These are phyloP conservation scores for Taphrina populina DNA, from an alignment of 1,139 yeast species.

Conservation along the genomic window DNA sequence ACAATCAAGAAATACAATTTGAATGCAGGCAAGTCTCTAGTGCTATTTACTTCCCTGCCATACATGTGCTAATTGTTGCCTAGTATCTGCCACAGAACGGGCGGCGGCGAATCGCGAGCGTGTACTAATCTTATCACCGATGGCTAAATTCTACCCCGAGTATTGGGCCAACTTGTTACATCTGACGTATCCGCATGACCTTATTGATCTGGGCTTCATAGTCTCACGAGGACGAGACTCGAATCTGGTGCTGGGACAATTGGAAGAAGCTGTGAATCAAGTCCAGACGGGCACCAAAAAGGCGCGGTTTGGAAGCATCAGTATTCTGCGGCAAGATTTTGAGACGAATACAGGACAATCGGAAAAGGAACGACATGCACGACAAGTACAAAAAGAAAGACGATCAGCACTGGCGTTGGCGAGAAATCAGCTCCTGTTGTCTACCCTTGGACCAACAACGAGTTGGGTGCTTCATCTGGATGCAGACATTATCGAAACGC, in stretches of 20 bases:
- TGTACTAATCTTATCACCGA: slow-evolving; percentile 80
- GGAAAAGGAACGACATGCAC: slow-evolving; percentile 55
- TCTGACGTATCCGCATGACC: slow-evolving; percentile 76
- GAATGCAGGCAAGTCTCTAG: slow-evolving; percentile 5
- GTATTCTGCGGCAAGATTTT: slow-evolving; percentile 87
- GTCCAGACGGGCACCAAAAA: slow-evolving; percentile 60
- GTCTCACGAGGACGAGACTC: slow-evolving; percentile 80
- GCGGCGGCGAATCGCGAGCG: slow-evolving; percentile 61
- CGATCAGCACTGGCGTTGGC: slow-evolving; percentile 90
- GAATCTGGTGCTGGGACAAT: slow-evolving; percentile 65
- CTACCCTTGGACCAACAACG: slow-evolving; percentile 84
- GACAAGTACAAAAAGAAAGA: slow-evolving; percentile 81
- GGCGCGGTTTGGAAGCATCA: slow-evolving; percentile 70
- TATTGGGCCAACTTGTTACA: slow-evolving; percentile 82
- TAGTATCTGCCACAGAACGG: slow-evolving; percentile 25
- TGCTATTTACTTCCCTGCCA: background rate
- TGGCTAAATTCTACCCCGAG: slow-evolving; percentile 76
- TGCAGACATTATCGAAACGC: slow-evolving; percentile 88
- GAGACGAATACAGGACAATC: slow-evolving; percentile 54
- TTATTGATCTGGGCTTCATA: slow-evolving; percentile 85
- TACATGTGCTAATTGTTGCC: background rate
- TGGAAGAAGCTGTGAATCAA: slow-evolving; percentile 73
- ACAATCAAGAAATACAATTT: slow-evolving; percentile 25
- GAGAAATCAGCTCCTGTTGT: slow-evolving; percentile 81
- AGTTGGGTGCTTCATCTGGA: slow-evolving; percentile 97